Evolutionary conservation across 1,284 basidiomycete species (phyloP).

Genomic region (Trichosporon ovoides): DNA sequence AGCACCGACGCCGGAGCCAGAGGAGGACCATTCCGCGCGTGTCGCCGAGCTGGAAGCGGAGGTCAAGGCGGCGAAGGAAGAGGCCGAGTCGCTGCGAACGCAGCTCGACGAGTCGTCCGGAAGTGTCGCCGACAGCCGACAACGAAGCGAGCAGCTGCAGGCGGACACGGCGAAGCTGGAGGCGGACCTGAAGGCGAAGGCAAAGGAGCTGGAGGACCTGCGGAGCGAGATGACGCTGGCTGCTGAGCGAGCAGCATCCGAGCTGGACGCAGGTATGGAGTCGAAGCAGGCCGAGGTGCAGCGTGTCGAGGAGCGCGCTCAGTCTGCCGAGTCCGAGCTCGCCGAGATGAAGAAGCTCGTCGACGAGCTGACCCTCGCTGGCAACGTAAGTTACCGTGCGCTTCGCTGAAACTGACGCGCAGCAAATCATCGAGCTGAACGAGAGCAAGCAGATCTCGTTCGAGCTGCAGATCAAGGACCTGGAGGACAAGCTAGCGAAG

Average conservation of each 20-base stretch:
- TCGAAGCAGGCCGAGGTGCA: slow-evolving; percentile 45
- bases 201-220: slow-evolving; percentile 35
- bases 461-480: slow-evolving; percentile 60
- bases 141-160: slow-evolving; percentile 35
- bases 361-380: slow-evolving; percentile 44
- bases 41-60: slow-evolving; percentile 29
- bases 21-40: slow-evolving; percentile 3
- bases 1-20: neutral
- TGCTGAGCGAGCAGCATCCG: slow-evolving; percentile 33
- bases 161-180: slow-evolving; percentile 28
- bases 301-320: slow-evolving; percentile 35
- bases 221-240: slow-evolving; percentile 41
- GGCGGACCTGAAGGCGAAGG: slow-evolving; percentile 29
- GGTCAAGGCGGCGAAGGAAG: slow-evolving; percentile 26
- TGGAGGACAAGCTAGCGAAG: slow-evolving; percentile 54
- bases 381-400: slow-evolving; percentile 36
- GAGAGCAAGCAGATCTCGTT: slow-evolving; percentile 74
- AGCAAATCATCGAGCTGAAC: slow-evolving; percentile 89
- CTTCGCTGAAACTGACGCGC: slow-evolving; percentile 15
- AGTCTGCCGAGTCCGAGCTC: slow-evolving; percentile 35
- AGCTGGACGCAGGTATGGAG: slow-evolving; percentile 47
- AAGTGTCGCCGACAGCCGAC: slow-evolving; percentile 37
- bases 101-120: slow-evolving; percentile 37
- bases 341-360: slow-evolving; percentile 38
- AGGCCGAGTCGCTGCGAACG: slow-evolving; percentile 30